phyloP scores from a whole-genome alignment of 768 basidiomycete species.

The Amanita jacksonii region DNA sequence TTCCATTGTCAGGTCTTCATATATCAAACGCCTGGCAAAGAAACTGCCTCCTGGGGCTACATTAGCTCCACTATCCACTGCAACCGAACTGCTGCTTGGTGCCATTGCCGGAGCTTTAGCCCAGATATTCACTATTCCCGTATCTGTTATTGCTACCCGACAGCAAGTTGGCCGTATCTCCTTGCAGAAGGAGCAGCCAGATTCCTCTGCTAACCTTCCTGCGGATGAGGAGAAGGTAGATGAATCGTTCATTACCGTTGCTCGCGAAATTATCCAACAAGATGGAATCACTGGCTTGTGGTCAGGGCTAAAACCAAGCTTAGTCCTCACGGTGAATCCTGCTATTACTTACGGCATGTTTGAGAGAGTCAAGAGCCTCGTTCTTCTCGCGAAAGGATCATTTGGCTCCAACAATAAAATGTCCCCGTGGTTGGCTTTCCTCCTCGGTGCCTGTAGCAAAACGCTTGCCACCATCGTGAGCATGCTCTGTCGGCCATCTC shows the following conservation, averaged over 20 bases:
- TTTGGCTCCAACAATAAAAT: conserved; percentile 46
- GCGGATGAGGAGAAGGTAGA: conserved; percentile 26
- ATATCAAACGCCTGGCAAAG: conserved; percentile 59
- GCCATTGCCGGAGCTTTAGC: conserved; percentile 90
- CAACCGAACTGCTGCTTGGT: conserved; percentile 78
- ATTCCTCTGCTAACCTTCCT: conserved; percentile 13
- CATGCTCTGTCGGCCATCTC: conserved; percentile 10
- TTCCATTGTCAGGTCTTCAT: conserved; percentile 77
- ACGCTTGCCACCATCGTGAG: conserved; percentile 90
- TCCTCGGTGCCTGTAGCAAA: conserved; percentile 89
- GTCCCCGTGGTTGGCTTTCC: conserved; percentile 69
- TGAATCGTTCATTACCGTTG: conserved; percentile 74
- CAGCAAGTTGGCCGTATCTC: conserved; percentile 73
- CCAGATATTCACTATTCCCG: conserved; percentile 97
- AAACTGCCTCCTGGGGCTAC: conserved; percentile 54
- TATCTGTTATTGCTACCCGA: conserved; percentile 93
- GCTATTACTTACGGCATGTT: conserved; percentile 96
- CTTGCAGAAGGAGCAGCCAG: background rate
- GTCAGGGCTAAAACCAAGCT: conserved; percentile 84
- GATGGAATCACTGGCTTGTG: conserved; percentile 85
- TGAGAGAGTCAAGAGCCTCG: conserved; percentile 76
- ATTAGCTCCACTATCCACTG: conserved; percentile 55
- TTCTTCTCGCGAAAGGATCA: conserved; percentile 46
- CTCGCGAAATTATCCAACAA: conserved; percentile 79
- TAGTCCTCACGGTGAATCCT: conserved; percentile 96